These are phyloP conservation scores for Crucibulum laeve DNA, from an alignment of 768 basidiomycete genomes.

Conservation along the genomic window DNA sequence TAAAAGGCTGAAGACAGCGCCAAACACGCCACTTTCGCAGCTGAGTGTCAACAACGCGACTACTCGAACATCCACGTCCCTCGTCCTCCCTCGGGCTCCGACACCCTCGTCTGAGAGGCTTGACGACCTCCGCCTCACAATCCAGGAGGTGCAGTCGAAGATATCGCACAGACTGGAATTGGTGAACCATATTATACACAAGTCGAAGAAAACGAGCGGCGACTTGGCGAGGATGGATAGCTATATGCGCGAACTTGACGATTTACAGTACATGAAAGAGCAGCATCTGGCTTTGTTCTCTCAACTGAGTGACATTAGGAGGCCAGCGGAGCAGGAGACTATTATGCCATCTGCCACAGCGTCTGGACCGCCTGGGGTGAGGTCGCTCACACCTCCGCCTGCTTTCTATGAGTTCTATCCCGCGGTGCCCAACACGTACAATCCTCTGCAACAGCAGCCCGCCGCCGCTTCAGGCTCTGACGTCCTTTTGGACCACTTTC, in stretches of 20 bases:
- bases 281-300: not conserved
- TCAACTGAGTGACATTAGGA: no score
- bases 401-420: no score
- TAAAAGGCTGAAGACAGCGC: constrained; percentile 5
- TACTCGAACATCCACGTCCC: not conserved
- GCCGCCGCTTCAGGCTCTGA: no score
- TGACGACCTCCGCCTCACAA: not conserved
- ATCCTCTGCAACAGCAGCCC: no score
- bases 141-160: not conserved
- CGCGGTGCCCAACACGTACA: no score
- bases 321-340: no score
- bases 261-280: not conserved
- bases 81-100: not conserved
- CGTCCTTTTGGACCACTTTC: no score
- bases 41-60: not conserved
- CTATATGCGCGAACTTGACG: not conserved
- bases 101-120: not conserved
- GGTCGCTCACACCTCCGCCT: no score
- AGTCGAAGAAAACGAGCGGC: not conserved
- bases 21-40: not conserved
- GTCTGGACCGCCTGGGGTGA: no score
- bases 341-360: no score
- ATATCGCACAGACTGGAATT: not conserved
- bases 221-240: not conserved
- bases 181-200: not conserved